Percentiles rank a stretch among this genome's conserved stretches.
phyloP scores from a whole-genome alignment of 352 stramenopile genomes.

The Globisporangium emineosum region DNA sequence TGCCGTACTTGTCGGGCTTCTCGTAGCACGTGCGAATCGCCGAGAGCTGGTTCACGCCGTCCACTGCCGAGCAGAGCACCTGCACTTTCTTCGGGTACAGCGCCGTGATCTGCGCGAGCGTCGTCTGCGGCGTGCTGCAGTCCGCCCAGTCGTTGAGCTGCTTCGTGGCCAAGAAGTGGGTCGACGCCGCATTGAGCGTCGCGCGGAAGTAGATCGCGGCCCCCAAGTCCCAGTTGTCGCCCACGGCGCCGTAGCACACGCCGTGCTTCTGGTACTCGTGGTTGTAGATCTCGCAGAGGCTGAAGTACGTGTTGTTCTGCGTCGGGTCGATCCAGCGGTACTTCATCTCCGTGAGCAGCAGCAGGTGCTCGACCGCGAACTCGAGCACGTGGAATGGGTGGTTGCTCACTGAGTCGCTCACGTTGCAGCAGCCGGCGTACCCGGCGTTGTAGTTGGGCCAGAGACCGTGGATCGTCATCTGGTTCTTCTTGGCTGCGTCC shows the following conservation, averaged over 20 bases:
- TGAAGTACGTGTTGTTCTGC: constrained; percentile 43
- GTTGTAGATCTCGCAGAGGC: constrained; percentile 79
- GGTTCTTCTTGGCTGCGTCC: constrained; percentile 38
- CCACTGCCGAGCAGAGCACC: constrained; percentile 58
- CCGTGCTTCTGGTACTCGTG: constrained; percentile 86
- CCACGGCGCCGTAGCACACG: constrained; percentile 63
- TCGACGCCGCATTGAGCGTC: constrained; percentile 46
- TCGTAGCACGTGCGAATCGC: constrained; percentile 69
- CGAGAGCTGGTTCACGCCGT: constrained; percentile 56
- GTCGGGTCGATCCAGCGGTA: constrained; percentile 65
- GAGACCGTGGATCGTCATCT: constrained; percentile 73
- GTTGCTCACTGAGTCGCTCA: constrained; percentile 45
- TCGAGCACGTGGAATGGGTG: constrained; percentile 44
- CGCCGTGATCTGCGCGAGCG: constrained; percentile 37
- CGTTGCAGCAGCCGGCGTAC: constrained; percentile 70
- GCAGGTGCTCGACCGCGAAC: constrained; percentile 45
- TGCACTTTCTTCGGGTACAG: constrained; percentile 65
- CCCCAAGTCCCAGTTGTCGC: constrained; percentile 41
- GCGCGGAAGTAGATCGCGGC: constrained; percentile 66
- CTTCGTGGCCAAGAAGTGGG: constrained; percentile 29
- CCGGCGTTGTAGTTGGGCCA: constrained; percentile 75
- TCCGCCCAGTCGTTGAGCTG: constrained; percentile 60
- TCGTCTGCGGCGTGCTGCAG: constrained; percentile 24
- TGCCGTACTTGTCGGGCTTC: constrained; percentile 23
- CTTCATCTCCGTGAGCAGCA: constrained; percentile 52